Conservation (phyloP, 768 basidiomycete species). For the Suillus paluster region DNA sequence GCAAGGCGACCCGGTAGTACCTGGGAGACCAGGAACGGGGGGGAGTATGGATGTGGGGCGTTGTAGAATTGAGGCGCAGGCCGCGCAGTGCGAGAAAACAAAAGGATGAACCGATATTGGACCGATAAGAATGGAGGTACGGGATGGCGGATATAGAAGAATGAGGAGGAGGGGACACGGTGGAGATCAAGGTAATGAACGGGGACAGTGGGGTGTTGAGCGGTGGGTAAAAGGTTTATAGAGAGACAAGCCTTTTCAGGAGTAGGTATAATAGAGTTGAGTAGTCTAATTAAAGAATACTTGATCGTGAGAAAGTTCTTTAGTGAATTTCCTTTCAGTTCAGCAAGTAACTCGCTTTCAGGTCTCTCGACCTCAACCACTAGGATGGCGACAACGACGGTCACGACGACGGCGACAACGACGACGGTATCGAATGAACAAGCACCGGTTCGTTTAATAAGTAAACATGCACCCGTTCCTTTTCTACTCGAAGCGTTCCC, state of each 20-base stretch:
- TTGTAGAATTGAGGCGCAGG: no score
- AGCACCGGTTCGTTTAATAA: slow-evolving; percentile 23
- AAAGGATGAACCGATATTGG: neutral
- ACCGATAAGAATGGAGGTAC: neutral
- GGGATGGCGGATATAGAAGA: neutral
- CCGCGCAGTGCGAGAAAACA: neutral
- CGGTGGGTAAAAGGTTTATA: no score
- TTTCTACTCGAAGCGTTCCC: slow-evolving; percentile 44
- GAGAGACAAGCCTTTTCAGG: no score
- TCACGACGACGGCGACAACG: neutral
- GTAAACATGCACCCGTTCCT: slow-evolving; percentile 38
- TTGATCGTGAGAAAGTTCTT: no score
- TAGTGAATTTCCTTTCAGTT: no score
- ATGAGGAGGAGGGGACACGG: neutral
- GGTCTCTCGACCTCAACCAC: neutral
- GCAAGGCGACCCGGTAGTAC: no score
- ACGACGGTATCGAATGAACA: neutral
- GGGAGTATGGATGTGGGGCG: no score
- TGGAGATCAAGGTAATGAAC: neutral
- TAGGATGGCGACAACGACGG: neutral
- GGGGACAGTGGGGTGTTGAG: no score
- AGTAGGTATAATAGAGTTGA: no score
- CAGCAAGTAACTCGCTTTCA: no score
- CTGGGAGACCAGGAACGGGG: no score
- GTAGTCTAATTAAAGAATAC: no score